Conservation (phyloP, 176 grass and related monocot species). For the Avena insularis region DNA sequence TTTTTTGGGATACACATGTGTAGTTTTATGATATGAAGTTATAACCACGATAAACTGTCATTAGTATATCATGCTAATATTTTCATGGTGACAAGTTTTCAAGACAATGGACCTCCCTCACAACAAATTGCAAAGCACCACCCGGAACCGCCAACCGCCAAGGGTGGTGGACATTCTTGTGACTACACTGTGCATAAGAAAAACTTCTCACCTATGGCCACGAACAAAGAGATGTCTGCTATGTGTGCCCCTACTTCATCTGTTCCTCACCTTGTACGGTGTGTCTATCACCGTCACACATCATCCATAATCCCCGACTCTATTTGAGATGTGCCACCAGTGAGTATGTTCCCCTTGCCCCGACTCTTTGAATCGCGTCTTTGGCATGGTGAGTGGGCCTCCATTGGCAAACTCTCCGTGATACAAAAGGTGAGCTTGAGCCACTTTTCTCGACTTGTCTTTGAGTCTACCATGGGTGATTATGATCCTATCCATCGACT, state of each 20-base stretch:
- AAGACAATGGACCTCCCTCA: not conserved
- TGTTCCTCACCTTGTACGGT: too few species aligned
- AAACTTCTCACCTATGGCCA: not conserved
- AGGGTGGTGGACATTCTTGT: not conserved
- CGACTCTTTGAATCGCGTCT: not conserved
- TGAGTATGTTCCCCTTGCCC: not conserved
- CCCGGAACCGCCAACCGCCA: not conserved
- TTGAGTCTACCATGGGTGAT: not conserved
- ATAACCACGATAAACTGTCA: not conserved
- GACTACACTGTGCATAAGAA: not conserved
- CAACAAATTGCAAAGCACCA: not conserved
- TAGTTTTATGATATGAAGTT: not conserved
- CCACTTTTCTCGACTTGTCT: not conserved
- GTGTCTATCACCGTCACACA: not conserved
- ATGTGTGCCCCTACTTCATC: too few species aligned
- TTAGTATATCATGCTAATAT: not conserved
- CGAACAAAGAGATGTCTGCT: not conserved
- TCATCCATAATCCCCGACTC: not conserved
- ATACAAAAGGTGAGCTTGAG: not conserved
- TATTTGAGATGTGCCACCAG: not conserved
- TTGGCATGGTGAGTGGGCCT: too few species aligned
- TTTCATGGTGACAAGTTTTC: not conserved
- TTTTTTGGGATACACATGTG: constrained; percentile 17
- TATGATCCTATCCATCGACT: not conserved
- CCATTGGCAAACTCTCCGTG: not conserved